Evolutionary conservation across 306 rosid species (phyloP).

Genomic region (Cicer judaicum): DNA sequence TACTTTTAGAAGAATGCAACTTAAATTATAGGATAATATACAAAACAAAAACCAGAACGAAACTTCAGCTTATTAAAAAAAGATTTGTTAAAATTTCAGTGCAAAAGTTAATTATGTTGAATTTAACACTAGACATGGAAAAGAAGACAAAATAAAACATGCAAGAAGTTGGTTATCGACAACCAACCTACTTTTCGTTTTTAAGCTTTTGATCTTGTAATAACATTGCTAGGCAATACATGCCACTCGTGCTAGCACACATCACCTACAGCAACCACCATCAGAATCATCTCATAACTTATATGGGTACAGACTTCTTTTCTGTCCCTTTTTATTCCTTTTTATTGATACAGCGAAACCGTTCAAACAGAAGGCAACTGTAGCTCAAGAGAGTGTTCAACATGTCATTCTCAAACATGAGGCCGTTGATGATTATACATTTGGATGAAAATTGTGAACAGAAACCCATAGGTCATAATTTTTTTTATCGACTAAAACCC

Average conservation of each 20-base stretch:
- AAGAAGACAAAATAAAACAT: slow-evolving; percentile 8
- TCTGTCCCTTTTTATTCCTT: background rate
- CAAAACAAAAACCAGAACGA: background rate
- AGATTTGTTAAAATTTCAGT: background rate
- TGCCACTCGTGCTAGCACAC: no score
- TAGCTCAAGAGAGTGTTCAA: background rate
- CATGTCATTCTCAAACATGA: background rate
- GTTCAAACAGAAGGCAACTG: background rate
- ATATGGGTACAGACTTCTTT: background rate
- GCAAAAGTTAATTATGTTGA: background rate
- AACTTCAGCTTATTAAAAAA: slow-evolving; percentile 8
- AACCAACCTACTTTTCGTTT: background rate
- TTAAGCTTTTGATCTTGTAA: slow-evolving; percentile 1
- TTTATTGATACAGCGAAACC: slow-evolving; percentile 3
- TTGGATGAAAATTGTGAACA: background rate
- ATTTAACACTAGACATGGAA: background rate
- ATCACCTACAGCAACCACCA: background rate
- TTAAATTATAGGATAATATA: slow-evolving; percentile 14
- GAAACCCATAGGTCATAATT: background rate
- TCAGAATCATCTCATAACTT: background rate
- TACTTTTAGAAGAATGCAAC: background rate
- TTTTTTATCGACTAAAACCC: background rate
- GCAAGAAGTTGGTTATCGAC: background rate
- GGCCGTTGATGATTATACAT: background rate
- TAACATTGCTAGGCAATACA: background rate